These are phyloP conservation scores for Calonectria pseudoturangicola DNA, from an alignment of 2,329 filamentous ascomycete genomes.

Conservation along the genomic window DNA sequence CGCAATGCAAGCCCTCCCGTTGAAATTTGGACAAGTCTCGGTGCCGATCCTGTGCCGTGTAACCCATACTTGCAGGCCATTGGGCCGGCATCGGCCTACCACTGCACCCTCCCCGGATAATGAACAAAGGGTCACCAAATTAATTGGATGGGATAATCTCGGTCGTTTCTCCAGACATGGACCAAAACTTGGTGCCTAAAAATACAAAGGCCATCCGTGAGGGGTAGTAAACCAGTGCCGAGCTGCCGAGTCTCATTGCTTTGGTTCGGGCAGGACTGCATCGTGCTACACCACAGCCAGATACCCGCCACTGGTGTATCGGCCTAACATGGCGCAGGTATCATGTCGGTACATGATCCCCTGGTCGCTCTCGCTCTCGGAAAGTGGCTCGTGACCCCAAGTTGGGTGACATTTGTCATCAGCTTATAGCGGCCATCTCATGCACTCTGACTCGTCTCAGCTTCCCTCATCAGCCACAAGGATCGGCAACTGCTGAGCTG, in stretches of 20 bases:
- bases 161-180: slow-evolving; percentile 25
- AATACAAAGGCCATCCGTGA: background rate
- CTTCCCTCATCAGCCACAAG: slow-evolving; percentile 13
- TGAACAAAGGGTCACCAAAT: background rate
- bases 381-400: slow-evolving; percentile 18
- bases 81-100: slow-evolving; percentile 19
- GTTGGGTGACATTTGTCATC: slow-evolving; percentile 36
- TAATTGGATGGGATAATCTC: slow-evolving; percentile 33
- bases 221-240: slow-evolving; percentile 22
- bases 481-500: slow-evolving; percentile 31
- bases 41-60: slow-evolving; percentile 1
- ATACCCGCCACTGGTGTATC: slow-evolving; percentile 4
- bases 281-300: background rate
- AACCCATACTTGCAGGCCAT: slow-evolving; percentile 20
- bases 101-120: slow-evolving; percentile 33
- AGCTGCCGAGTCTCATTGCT: background rate
- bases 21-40: slow-evolving; percentile 2
- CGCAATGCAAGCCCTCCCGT: background rate
- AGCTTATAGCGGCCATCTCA: slow-evolving; percentile 24
- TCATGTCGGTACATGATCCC: background rate
- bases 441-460: slow-evolving; percentile 25
- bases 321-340: slow-evolving; percentile 14
- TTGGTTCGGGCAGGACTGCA: background rate
- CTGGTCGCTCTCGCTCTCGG: background rate
- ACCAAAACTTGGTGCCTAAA: slow-evolving; percentile 33